Base-by-base conservation (phyloP, 805 yeast species). In the Cyberlindnera xishuangbannaensis region DNA sequence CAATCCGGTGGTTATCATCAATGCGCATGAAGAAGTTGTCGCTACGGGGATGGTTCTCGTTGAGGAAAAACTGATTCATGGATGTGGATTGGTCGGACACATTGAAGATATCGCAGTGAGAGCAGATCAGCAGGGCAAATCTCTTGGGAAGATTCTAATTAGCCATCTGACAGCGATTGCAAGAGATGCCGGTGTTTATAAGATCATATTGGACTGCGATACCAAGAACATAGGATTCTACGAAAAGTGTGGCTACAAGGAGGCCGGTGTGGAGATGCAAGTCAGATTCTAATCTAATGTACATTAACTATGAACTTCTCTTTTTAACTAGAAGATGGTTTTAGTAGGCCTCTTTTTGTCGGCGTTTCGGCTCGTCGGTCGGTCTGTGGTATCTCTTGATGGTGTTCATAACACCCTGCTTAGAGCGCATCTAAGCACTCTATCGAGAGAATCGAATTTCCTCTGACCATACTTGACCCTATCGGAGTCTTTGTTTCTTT, bases 61-160 rank as follows among this genome's bases (percentile, higher is more conserved):
- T 7, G 98, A 90, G 56, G 70, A 69, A 31, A 90, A 90, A 57
- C 61, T 81, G 42, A 86, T 92, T 42, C 98, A 90, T 59, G 73
- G 64, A 25, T 77, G 92, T 55, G 94, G 95, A 0, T 58, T 69
- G 33, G 94, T 85, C 5, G 97, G 97, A 2, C 97, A 90, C 61
- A 82, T 90, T 43, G 98, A 90, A 53, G 98, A 90, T 55, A 90
- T 90, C 40, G 81, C 97, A 1, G 95, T 90, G 4, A 67, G 76
- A 14, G 53, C 56, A 19, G 61, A 67, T 14, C 83, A 83, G 53
- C 97, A 88, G 52, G 98, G 98, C 6, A 78, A 80, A 53, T 75
- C 75, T 46, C 62, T 90, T 29, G 98, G 98, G 0, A 64, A 68
- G 45, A 60, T 67, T 13, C 55, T 90, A 58, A 83, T 90, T 44